A percentile compares a stretch with the other conserved stretches of the same genome.
Evolutionary conservation across 441 rosid genomes (phyloP).

Genomic region (Populus tomentosa): DNA sequence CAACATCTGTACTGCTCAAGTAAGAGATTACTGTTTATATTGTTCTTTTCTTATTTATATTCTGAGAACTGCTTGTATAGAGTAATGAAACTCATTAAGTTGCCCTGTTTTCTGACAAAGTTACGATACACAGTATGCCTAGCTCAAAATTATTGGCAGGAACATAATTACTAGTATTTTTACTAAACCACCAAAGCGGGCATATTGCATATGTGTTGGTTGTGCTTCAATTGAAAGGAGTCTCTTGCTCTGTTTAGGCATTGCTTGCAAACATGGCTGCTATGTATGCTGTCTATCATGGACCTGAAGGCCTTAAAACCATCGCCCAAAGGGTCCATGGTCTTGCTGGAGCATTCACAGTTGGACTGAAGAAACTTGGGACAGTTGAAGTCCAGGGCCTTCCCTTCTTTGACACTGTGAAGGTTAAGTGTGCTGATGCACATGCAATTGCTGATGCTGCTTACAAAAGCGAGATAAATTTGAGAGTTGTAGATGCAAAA

Average conservation of each 20-base stretch:
- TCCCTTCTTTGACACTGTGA: slow-evolving; percentile 82
- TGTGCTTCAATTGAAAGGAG: slow-evolving; percentile 12
- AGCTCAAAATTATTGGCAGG: neutral
- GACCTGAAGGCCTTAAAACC: slow-evolving; percentile 86
- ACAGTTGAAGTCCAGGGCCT: slow-evolving; percentile 71
- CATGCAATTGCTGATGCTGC: slow-evolving; percentile 78
- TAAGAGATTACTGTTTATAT: slow-evolving; percentile 28
- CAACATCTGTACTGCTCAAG: slow-evolving; percentile 99
- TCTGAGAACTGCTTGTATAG: neutral
- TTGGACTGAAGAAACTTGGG: slow-evolving; percentile 87
- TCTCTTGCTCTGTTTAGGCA: slow-evolving; percentile 37
- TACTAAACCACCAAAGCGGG: neutral
- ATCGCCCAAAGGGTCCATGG: slow-evolving; percentile 82
- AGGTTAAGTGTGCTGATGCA: slow-evolving; percentile 70
- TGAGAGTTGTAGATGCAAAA: slow-evolving; percentile 71
- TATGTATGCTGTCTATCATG: slow-evolving; percentile 96
- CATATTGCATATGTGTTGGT: neutral
- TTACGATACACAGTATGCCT: neutral
- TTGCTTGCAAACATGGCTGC: slow-evolving; percentile 98
- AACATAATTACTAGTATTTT: neutral
- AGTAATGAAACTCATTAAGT: neutral
- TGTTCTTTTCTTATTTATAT: slow-evolving; percentile 1
- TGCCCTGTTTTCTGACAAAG: neutral
- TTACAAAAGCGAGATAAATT: slow-evolving; percentile 59
- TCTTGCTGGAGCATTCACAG: slow-evolving; percentile 79